Conservation (phyloP, 768 basidiomycete species). For the Suillus placidus region DNA sequence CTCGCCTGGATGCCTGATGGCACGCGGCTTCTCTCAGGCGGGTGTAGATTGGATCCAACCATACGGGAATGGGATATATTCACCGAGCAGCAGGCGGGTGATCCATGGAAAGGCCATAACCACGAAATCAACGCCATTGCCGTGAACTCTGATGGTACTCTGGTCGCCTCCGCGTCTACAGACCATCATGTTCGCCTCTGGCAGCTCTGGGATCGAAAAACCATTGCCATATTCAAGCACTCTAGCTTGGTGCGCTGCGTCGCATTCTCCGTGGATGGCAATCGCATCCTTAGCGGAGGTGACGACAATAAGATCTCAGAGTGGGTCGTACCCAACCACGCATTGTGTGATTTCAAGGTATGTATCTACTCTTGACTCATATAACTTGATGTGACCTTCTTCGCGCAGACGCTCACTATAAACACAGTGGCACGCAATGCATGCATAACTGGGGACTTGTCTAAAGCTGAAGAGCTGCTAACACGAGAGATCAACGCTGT, state of each 20-base stretch:
- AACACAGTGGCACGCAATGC: no score
- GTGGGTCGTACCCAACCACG: no score
- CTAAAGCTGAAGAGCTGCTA: neutral
- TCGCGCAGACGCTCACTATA: no score
- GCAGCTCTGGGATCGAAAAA: conserved; percentile 4
- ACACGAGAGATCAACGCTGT: no score
- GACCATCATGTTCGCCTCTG: neutral
- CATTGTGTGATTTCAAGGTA: no score
- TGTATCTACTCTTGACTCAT: no score
- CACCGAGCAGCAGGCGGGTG: neutral
- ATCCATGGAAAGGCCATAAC: neutral
- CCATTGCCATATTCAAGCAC: neutral
- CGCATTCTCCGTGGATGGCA: neutral
- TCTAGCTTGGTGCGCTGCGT: neutral
- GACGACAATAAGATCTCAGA: neutral
- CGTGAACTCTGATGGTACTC: neutral
- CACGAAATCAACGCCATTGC: neutral
- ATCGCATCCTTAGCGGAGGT: neutral
- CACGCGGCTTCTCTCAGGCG: neutral
- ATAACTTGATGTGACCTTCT: no score
- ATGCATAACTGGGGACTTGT: no score
- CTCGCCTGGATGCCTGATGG: neutral
- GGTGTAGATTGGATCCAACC: neutral
- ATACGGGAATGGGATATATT: neutral
- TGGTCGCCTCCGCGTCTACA: neutral